A percentile compares a stretch with the other conserved stretches of the same genome.
These are phyloP conservation scores for Hypsizygus marmoreus DNA, from an alignment of 768 basidiomycete species.

Conservation along the genomic window DNA sequence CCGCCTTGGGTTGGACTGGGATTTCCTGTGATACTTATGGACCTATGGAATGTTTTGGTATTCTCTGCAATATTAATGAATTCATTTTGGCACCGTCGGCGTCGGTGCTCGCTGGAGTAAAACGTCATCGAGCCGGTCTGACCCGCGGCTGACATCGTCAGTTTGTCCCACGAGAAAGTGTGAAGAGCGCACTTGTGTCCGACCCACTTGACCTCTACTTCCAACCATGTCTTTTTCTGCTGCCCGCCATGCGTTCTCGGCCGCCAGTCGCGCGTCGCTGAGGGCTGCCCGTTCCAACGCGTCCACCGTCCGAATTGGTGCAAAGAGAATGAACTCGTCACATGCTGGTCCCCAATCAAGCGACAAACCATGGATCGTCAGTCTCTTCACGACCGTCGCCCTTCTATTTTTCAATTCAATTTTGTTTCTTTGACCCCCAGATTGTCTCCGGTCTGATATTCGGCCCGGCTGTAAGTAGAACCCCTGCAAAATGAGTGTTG, in stretches of 20 bases:
- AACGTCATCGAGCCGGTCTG: conserved; percentile 36
- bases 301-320: conserved; percentile 26
- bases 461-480: conserved; percentile 43
- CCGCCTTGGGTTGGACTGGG: conserved; percentile 38
- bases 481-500: no score
- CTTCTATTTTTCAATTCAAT: conserved; percentile 1
- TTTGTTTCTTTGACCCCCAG: conserved; percentile 29
- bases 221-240: conserved; percentile 41
- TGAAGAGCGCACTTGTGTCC: conserved; percentile 18
- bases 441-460: conserved; percentile 42
- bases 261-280: conserved; percentile 32
- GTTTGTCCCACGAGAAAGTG: conserved; percentile 13
- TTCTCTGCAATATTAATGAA: conserved; percentile 1
- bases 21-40: conserved; percentile 15
- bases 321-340: conserved; percentile 39
- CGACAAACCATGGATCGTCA: conserved; percentile 49
- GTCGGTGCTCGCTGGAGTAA: not conserved
- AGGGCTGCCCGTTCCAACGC: conserved; percentile 17
- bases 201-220: conserved; percentile 1
- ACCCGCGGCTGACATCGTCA: conserved; percentile 29
- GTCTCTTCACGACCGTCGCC: conserved; percentile 20
- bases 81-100: not conserved
- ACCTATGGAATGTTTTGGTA: no score
- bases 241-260: conserved; percentile 34
- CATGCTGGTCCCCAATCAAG: conserved; percentile 36